Evolutionary conservation across 176 grass and related monocot species (phyloP).

Genomic region (Raddia distichophylla): DNA sequence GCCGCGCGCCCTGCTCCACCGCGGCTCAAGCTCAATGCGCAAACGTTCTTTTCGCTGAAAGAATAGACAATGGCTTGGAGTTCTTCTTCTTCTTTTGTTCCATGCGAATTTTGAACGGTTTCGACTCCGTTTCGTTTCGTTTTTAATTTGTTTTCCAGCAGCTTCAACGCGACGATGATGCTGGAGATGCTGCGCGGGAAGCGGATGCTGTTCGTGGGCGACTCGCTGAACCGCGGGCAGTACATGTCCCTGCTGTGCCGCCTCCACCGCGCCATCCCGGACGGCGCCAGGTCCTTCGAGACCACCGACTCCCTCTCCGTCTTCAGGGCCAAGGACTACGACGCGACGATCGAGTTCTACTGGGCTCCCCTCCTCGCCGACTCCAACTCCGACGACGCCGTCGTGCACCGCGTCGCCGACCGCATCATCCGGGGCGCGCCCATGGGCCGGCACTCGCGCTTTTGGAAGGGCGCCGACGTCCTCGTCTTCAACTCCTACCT

Average conservation of each 20-base stretch:
- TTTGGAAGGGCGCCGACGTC: constrained; percentile 69
- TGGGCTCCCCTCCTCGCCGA: constrained; percentile 73
- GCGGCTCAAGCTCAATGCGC: background rate
- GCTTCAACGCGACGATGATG: constrained; percentile 70
- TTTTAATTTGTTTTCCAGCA: background rate
- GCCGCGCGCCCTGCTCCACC: no score
- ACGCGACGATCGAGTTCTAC: constrained; percentile 75
- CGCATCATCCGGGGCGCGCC: constrained; percentile 56
- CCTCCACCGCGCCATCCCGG: constrained; percentile 61
- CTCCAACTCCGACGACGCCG: constrained; percentile 59
- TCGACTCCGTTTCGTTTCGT: no score
- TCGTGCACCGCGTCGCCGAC: constrained; percentile 41
- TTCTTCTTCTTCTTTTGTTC: no score
- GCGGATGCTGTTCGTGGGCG: constrained; percentile 73
- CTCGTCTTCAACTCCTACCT: constrained; percentile 77
- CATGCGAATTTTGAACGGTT: no score
- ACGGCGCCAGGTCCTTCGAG: constrained; percentile 58
- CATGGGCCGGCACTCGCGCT: constrained; percentile 49
- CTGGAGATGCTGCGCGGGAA: constrained; percentile 74
- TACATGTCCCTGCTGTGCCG: constrained; percentile 64
- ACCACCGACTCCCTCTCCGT: constrained; percentile 53
- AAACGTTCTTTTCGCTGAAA: background rate
- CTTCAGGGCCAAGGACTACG: constrained; percentile 61
- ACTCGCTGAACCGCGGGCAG: constrained; percentile 67
- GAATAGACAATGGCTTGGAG: no score